Percentiles rank a stretch among this genome's conserved stretches.
These are phyloP conservation scores for Fusarium clavum DNA, from an alignment of 2,329 filamentous ascomycete species.

Conservation along the genomic window DNA sequence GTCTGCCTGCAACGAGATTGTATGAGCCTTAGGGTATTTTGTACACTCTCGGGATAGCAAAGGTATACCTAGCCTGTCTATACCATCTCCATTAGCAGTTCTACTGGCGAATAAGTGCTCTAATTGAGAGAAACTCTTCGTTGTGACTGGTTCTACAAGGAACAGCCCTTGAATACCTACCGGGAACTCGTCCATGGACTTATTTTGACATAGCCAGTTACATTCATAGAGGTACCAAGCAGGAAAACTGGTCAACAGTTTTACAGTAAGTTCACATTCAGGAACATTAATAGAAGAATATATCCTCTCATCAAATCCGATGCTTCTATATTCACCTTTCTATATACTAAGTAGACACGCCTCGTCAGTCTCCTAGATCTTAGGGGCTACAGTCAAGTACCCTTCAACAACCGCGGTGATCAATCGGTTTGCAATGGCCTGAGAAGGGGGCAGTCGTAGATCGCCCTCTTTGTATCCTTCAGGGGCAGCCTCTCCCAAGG, in stretches of 20 bases:
- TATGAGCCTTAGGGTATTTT: background rate
- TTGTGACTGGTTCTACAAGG: background rate
- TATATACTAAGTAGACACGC: background rate
- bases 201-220: background rate
- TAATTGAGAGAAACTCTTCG: background rate
- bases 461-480: conserved; percentile 79
- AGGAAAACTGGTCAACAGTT: background rate
- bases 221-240: background rate
- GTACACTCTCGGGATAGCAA: background rate
- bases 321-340: conserved; percentile 7
- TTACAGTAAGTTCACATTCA: background rate
- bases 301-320: background rate
- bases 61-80: background rate
- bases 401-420: conserved; percentile 83
- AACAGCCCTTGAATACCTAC: background rate
- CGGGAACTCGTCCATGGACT: background rate
- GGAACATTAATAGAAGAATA: background rate
- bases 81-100: background rate
- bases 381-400: conserved; percentile 69
- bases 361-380: conserved; percentile 56
- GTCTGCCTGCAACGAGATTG: background rate
- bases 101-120: background rate
- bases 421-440: conserved; percentile 92
- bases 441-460: conserved; percentile 83
- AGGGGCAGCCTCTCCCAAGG: conserved; percentile 72